Evolutionary conservation across 139 green algal genomes (phyloP), one percentile per base, ranked within the genome.

Genomic region (Eudorina sp.): DNA sequence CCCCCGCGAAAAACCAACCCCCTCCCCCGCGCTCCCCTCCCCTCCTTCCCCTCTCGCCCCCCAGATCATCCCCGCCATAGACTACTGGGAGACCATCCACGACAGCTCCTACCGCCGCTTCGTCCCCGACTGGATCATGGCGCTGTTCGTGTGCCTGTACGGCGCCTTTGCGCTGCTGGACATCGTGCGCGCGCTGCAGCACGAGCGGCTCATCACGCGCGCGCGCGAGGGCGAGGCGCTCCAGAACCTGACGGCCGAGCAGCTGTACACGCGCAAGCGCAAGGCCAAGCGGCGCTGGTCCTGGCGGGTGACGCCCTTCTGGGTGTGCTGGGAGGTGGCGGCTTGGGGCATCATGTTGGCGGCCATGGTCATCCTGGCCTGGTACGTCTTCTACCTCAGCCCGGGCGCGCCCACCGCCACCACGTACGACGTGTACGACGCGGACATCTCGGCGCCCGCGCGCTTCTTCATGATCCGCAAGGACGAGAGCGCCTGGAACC

Each of bases 381-480:
- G 69, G 53, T 92, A 90, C 89, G 38, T 90, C 62, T 92, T 90
- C 78, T 0, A 84, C 29, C 84, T 86, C n/a, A 77, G 46, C 31
- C 89, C 85, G 45, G 51, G 68, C 29, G 60, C 80, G 38, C 85
- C 89, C n/a, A 64, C 69, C 34, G 29, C 45, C 19, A 70, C 69
- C 29, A 80, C 53, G 8, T 92, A 82, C 66, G 89, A 92, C 64
- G 89, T 92, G 46, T 90, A 92, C 70, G 89, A 92, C 64, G 83
- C 83, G 0, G 88, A 86, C 40, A 64, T 53, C 0, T 70, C 11
- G 8, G 53, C 84, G 27, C 77, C 66, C 9, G 89, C 89, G 46
- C 73, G 88, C 29, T 82, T 46, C 55, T 88, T 92, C 86, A 87
- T 90, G 77, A 51, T 87, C 46, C 21, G 34, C 13, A 73, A 75